A percentile compares a stretch with the other conserved stretches of the same genome.
Evolutionary conservation across 495 filamentous ascomycete genomes (phyloP).

Genomic region (Pyronema omphalodes): DNA sequence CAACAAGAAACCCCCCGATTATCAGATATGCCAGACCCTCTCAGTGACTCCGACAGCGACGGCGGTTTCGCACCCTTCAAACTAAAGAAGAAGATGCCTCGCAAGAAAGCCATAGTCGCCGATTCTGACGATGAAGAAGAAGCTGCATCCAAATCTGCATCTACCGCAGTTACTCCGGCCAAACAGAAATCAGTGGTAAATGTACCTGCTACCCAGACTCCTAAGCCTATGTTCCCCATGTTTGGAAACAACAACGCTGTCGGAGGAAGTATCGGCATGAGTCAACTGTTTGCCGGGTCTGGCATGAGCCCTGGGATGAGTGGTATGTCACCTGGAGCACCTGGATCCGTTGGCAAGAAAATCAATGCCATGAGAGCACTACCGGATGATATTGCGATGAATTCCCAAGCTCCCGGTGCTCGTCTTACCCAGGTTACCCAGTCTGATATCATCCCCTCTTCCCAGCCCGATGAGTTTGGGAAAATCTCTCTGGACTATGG

Average conservation of each 20-base stretch:
- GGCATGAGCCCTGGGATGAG: background rate
- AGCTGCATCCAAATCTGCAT: slow-evolving; percentile 36
- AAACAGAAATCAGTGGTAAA: slow-evolving; percentile 26
- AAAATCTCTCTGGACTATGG: background rate
- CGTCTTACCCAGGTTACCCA: too few species aligned
- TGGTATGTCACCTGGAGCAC: background rate
- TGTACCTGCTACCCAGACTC: too few species aligned
- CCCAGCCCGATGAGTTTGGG: background rate
- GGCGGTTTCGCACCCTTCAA: slow-evolving; percentile 18
- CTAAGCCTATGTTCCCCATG: too few species aligned
- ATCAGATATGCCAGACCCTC: slow-evolving; percentile 23
- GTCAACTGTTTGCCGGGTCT: slow-evolving; percentile 18
- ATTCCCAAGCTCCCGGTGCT: background rate
- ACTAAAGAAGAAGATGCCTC: slow-evolving; percentile 12
- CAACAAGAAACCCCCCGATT: slow-evolving; percentile 13
- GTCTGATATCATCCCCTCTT: too few species aligned
- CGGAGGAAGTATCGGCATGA: slow-evolving; percentile 14
- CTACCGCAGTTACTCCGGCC: slow-evolving; percentile 28
- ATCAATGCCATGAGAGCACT: background rate
- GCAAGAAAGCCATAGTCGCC: slow-evolving; percentile 30
- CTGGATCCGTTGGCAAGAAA: background rate
- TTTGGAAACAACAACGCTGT: too few species aligned
- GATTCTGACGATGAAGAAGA: slow-evolving; percentile 51
- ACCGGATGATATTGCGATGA: background rate
- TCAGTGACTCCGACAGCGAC: slow-evolving; percentile 25